Conservation (phyloP, 2,329 filamentous ascomycete genomes). For the Trichoderma simmonsii region DNA sequence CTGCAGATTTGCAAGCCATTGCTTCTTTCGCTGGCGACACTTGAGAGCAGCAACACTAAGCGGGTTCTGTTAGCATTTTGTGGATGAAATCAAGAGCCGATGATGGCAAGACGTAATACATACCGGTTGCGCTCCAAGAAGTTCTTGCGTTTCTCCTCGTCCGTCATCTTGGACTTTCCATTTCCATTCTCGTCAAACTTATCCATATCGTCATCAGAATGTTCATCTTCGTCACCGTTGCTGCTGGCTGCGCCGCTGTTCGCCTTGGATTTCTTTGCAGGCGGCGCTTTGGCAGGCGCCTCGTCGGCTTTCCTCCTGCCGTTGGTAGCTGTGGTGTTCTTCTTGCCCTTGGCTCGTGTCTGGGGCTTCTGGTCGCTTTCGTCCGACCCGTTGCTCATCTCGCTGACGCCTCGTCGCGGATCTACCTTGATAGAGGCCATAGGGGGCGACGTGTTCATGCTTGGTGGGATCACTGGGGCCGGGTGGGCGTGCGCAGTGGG, state of each 20-base stretch:
- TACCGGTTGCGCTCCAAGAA: slow-evolving; percentile 96
- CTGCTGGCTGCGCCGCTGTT: slow-evolving; percentile 23
- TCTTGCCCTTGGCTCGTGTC: slow-evolving; percentile 67
- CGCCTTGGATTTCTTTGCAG: slow-evolving; percentile 67
- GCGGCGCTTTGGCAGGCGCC: slow-evolving; percentile 57
- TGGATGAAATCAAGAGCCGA: neutral
- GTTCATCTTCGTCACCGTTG: slow-evolving; percentile 34
- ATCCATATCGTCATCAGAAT: slow-evolving; percentile 55
- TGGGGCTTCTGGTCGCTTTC: slow-evolving; percentile 67
- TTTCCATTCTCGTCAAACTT: slow-evolving; percentile 55
- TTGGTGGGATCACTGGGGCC: slow-evolving; percentile 35
- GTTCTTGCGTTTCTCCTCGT: slow-evolving; percentile 97
- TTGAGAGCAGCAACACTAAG: slow-evolving; percentile 89
- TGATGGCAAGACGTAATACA: slow-evolving; percentile 29
- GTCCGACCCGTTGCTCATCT: slow-evolving; percentile 69
- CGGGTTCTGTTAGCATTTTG: neutral
- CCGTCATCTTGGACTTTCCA: slow-evolving; percentile 79
- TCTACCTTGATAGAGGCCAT: slow-evolving; percentile 48
- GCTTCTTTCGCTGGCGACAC: slow-evolving; percentile 97
- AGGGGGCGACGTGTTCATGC: slow-evolving; percentile 48
- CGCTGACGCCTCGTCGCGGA: slow-evolving; percentile 58
- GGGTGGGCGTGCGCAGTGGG: slow-evolving; percentile 51
- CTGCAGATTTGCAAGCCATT: slow-evolving; percentile 94
- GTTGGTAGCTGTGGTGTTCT: slow-evolving; percentile 54
- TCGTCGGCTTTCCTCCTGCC: slow-evolving; percentile 78